Evolutionary conservation across 179 eudicot species (phyloP).

Genomic region (Gypsophila paniculata): DNA sequence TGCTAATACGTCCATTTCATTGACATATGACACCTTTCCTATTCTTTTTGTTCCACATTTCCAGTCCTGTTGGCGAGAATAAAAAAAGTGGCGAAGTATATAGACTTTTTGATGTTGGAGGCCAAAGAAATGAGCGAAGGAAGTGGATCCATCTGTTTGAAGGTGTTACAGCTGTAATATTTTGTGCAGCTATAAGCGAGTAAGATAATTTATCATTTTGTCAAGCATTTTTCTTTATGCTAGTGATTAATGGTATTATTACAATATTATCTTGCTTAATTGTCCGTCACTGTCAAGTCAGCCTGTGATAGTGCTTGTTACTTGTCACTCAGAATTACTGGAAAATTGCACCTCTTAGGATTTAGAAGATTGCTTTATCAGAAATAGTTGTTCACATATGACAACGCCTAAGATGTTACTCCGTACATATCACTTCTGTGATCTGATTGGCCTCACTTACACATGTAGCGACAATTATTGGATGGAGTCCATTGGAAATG

Average conservation of each 20-base stretch:
- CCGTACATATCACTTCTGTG: too few relatives aligned
- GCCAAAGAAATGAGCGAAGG: conserved; percentile 98
- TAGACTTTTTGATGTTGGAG: conserved; percentile 94
- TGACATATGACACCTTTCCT: neutral
- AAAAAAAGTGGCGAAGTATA: conserved; percentile 96
- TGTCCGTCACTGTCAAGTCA: neutral
- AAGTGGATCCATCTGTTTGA: conserved; percentile 99
- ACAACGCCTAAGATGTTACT: too few relatives aligned
- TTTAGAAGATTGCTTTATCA: too few relatives aligned
- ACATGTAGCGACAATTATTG: too few relatives aligned
- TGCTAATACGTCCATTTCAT: neutral
- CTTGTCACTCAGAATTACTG: too few relatives aligned
- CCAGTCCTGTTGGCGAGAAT: conserved; percentile 95
- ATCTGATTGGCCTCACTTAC: neutral
- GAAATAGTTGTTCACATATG: too few relatives aligned
- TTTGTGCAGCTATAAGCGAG: conserved; percentile 98
- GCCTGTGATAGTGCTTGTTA: too few relatives aligned
- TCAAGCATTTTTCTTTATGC: neutral
- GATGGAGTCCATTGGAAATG: neutral
- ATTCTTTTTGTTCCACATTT: conserved; percentile 14
- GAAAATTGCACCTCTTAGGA: too few relatives aligned
- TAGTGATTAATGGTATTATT: neutral
- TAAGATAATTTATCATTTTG: conserved; percentile 35
- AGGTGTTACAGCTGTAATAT: conserved; percentile 93
- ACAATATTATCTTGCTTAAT: neutral